A percentile compares a stretch with the other conserved stretches of the same genome.
Evolutionary conservation across 2,329 filamentous ascomycete species (phyloP).

Genomic region (Nemania serpens): DNA sequence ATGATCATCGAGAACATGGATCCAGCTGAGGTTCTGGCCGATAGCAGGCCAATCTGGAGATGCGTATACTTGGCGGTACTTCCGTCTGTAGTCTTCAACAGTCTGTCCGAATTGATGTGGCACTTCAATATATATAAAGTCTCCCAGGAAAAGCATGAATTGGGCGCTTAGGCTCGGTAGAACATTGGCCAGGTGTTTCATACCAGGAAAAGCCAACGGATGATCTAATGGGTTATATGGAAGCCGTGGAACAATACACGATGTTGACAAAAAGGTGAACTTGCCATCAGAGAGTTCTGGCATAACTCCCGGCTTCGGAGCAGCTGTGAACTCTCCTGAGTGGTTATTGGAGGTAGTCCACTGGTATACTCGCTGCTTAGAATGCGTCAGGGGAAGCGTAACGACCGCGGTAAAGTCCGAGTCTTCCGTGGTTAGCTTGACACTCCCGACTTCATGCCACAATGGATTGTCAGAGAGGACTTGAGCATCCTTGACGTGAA

Average conservation of each 20-base stretch:
- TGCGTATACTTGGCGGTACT: constrained; percentile 94
- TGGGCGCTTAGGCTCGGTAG: constrained; percentile 74
- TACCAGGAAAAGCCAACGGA: constrained; percentile 78
- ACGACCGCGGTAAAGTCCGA: constrained; percentile 84
- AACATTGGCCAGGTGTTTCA: constrained; percentile 74
- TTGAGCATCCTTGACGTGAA: constrained; percentile 58
- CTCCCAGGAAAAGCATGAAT: constrained; percentile 81
- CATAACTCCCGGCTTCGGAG: constrained; percentile 70
- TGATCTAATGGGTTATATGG: constrained; percentile 88
- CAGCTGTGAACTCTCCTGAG: constrained; percentile 78
- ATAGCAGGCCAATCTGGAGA: constrained; percentile 87
- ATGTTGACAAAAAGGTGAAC: constrained; percentile 90
- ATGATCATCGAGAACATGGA: constrained; percentile 95
- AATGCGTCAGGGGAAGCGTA: constrained; percentile 65
- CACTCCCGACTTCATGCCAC: constrained; percentile 70
- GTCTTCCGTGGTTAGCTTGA: constrained; percentile 69
- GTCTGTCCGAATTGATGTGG: constrained; percentile 76
- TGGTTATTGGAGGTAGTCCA: constrained; percentile 89
- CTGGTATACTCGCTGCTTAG: constrained; percentile 75
- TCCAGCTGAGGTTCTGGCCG: constrained; percentile 86
- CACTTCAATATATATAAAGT: constrained; percentile 92
- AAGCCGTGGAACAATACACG: constrained; percentile 89
- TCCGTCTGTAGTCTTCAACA: constrained; percentile 78
- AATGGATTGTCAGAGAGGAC: constrained; percentile 58
- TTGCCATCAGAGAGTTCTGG: constrained; percentile 65